phyloP scores from a whole-genome alignment of 495 filamentous ascomycete species.

The Choiromyces venosus region DNA sequence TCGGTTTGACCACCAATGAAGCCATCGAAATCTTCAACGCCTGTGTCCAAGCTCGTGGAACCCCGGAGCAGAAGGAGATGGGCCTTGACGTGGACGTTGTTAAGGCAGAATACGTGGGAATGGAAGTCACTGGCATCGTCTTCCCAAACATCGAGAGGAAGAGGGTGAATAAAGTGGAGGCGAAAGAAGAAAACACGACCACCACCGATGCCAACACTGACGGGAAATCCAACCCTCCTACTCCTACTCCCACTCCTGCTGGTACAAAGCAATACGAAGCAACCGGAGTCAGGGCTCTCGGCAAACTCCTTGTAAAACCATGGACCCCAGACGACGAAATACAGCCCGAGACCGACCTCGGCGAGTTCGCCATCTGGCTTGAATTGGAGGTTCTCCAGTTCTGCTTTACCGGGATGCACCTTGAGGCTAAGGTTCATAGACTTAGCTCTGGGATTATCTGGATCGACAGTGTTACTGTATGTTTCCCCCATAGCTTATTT shows the following conservation, averaged over 20 bases:
- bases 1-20: constrained; percentile 44
- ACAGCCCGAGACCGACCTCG: constrained; percentile 26
- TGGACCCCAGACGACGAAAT: constrained; percentile 42
- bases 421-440: constrained; percentile 58
- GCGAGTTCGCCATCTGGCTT: constrained; percentile 59
- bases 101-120: constrained; percentile 48
- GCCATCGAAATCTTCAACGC: constrained; percentile 49
- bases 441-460: constrained; percentile 57
- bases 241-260: too few relatives aligned
- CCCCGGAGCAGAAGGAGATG: constrained; percentile 42
- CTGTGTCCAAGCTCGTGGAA: constrained; percentile 46
- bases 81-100: constrained; percentile 32
- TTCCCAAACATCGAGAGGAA: constrained; percentile 34
- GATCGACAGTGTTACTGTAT: constrained; percentile 45
- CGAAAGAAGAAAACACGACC: constrained; percentile 12
- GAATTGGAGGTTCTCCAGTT: constrained; percentile 59
- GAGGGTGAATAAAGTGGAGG: constrained; percentile 42
- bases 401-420: constrained; percentile 70
- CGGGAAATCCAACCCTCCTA: constrained; percentile 12
- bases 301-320: constrained; percentile 45
- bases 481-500: constrained; percentile 9
- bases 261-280: constrained; percentile 11
- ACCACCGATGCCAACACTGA: constrained; percentile 14
- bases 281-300: constrained; percentile 43
- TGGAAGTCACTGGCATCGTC: constrained; percentile 54